Evolutionary conservation across 1,284 basidiomycete genomes (phyloP), one percentile per base, ranked within the genome.

Genomic region (Fistulinella cinereoalba): DNA sequence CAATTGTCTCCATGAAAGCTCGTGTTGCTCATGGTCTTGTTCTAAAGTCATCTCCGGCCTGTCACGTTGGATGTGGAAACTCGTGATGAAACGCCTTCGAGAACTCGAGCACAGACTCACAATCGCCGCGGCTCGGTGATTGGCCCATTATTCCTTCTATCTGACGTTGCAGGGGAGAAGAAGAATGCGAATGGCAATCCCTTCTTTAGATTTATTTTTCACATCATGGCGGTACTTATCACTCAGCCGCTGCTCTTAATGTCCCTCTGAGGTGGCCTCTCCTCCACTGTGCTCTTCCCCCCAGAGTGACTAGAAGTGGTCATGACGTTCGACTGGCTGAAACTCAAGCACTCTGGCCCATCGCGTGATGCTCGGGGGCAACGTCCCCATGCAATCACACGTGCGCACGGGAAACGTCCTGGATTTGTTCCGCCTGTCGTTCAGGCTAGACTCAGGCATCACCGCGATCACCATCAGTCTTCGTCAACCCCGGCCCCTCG

Each of bases 1-100:
- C 54, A 44, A 48, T 47, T 33, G 40, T 42, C 41, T 44, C 51
- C 37, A 43, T 37, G 44, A 23, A 52, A 50, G 44, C 51, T 50
- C 49, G 52, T 66, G 51, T 41, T 50, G 15, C 53, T 44, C 48
- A 33, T 51, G 41, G 44, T 49, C 38, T 34, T 28, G 28, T 46
- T 42, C 44, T 32, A 36, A 54, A 53, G 43, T 65, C 56, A 65
- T 62, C 47, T 63, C 62, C 64, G 64, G 48, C 13, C 31, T 54
- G 40, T 45, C 60, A 50, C 37, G 44, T 53, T 56, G 43, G 42
- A 59, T 49, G 34, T 58, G 46, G 56, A 46, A 50, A 51, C 43
- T 37, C 32, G 52, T 59, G 51, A 54, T 65, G 62, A 61, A 64
- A 62, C 62, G 28, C 19, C 56, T 61, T 66, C 64, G 52, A 53